Conservation (phyloP, 2,329 filamentous ascomycete species). For the Fusarium humuli region DNA sequence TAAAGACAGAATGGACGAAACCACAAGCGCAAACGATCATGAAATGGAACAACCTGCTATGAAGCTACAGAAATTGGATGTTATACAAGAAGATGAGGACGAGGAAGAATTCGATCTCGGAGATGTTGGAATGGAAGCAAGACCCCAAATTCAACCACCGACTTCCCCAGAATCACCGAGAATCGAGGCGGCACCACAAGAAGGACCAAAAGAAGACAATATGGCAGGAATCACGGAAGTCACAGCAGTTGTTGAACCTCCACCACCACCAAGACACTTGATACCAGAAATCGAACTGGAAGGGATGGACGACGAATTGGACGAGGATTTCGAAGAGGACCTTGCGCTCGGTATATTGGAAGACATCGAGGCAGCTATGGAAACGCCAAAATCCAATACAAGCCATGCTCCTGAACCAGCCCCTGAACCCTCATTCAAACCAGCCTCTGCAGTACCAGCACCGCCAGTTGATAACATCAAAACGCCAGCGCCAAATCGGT, state of each 20-base stretch:
- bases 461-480: not conserved
- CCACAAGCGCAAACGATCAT: not conserved
- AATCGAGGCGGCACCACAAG: not conserved
- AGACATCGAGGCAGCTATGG: slow-evolving; percentile 35
- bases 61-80: slow-evolving; percentile 21
- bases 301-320: slow-evolving; percentile 44
- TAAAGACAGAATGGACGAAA: not conserved
- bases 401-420: not conserved
- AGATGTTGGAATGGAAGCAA: not conserved
- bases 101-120: slow-evolving; percentile 13
- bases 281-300: slow-evolving; percentile 18
- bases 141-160: not conserved
- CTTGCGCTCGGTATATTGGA: slow-evolving; percentile 44
- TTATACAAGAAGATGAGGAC: slow-evolving; percentile 31
- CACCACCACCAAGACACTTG: not conserved
- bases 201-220: not conserved
- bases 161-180: not conserved
- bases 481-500: slow-evolving; percentile 8
- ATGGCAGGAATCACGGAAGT: not conserved
- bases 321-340: slow-evolving; percentile 44
- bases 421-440: not conserved
- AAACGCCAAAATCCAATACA: not conserved
- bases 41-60: not conserved
- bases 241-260: not conserved
- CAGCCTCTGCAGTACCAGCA: not conserved